These are phyloP conservation scores for Crassisporium funariophilum DNA, from an alignment of 768 basidiomycete species.

Conservation along the genomic window DNA sequence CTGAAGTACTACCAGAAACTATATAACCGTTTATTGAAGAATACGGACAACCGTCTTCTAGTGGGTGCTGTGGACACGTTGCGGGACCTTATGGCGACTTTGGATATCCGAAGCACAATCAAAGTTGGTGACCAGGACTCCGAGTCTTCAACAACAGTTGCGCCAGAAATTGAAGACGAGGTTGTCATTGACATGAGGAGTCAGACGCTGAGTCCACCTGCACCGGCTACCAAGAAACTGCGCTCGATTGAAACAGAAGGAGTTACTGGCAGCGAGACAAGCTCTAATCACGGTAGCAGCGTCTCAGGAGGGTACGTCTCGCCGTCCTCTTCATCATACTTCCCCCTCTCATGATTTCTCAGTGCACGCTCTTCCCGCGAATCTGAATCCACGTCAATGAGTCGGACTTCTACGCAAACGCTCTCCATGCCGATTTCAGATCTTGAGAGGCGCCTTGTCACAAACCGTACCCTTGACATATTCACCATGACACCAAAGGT, in stretches of 20 bases:
- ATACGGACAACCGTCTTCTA: conserved; percentile 86
- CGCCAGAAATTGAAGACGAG: conserved; percentile 50
- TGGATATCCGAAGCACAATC: conserved; percentile 61
- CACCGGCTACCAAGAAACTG: conserved; percentile 15
- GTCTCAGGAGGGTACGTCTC: conserved; percentile 56
- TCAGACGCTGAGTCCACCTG: conserved; percentile 32
- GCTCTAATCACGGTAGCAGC: conserved; percentile 52
- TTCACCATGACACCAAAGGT: conserved; percentile 97
- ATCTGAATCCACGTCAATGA: conserved; percentile 55
- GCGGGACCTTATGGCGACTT: conserved; percentile 65
- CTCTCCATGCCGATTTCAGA: conserved; percentile 65
- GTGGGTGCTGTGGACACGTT: conserved; percentile 80
- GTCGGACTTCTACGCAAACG: conserved; percentile 52
- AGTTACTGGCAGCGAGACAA: conserved; percentile 45
- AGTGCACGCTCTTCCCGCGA: conserved; percentile 67
- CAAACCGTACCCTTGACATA: conserved; percentile 83
- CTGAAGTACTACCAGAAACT: conserved; percentile 92
- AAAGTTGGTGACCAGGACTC: conserved; percentile 43
- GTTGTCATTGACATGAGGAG: conserved; percentile 58
- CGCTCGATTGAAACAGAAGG: conserved; percentile 29
- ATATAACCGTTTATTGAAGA: conserved; percentile 82
- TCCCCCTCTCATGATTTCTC: conserved; percentile 6
- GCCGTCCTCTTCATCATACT: conserved; percentile 1
- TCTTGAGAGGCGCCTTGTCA: conserved; percentile 78
- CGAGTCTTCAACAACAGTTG: conserved; percentile 18